Evolutionary conservation across 352 stramenopile species (phyloP).

Genomic region (Pythium pyrilobum): DNA sequence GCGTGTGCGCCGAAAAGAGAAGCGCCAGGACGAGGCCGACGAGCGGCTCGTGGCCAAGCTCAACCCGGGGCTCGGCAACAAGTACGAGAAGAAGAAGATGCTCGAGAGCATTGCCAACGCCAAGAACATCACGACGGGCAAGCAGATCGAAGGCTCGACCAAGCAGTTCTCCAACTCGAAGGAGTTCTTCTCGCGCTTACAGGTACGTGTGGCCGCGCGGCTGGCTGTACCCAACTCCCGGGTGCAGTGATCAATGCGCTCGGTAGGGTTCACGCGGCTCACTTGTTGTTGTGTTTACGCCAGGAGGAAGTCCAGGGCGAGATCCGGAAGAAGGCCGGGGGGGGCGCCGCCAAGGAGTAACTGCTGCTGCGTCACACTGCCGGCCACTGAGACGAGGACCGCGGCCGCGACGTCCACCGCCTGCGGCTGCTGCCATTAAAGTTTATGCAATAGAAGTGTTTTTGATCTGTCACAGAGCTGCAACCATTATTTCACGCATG

Average conservation of each 20-base stretch:
- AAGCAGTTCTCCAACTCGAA: conserved; percentile 88
- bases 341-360: not conserved
- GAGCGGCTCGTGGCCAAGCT: conserved; percentile 92
- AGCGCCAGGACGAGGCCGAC: conserved; percentile 86
- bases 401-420: too few relatives aligned
- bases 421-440: not conserved
- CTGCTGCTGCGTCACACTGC: too few relatives aligned
- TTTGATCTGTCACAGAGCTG: too few relatives aligned
- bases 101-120: conserved; percentile 69
- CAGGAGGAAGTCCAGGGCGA: conserved; percentile 25
- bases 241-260: too few relatives aligned
- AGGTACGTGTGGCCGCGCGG: conserved; percentile 26
- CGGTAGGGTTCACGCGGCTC: too few relatives aligned
- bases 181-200: conserved; percentile 78
- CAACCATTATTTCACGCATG: not conserved
- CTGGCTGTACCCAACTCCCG: not conserved
- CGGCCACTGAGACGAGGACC: too few relatives aligned
- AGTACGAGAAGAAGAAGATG: conserved; percentile 94
- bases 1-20: conserved; percentile 85
- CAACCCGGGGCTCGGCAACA: conserved; percentile 93
- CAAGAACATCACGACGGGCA: conserved; percentile 84
- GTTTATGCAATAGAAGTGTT: not conserved
- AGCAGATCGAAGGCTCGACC: conserved; percentile 71
- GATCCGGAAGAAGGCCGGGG: conserved; percentile 23
- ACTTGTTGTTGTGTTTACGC: not conserved